phyloP scores from a whole-genome alignment of 140 eudicot species.

The Senecio squalidus region DNA sequence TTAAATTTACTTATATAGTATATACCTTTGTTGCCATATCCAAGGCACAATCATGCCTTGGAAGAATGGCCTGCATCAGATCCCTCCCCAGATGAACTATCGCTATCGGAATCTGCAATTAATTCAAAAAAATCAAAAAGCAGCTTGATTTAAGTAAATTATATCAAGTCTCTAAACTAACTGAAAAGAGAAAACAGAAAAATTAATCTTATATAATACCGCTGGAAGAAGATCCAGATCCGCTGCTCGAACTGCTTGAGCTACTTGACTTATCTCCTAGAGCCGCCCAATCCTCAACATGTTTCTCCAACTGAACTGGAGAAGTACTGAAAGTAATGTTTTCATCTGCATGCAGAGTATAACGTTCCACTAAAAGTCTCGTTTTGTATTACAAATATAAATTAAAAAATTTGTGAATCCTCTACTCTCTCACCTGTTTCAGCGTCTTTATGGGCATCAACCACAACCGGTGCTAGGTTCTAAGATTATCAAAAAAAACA shows the following conservation, averaged over 20 bases:
- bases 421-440: slow-evolving; percentile 31
- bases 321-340: slow-evolving; percentile 17
- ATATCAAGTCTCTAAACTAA: slow-evolving; percentile 6
- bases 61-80: slow-evolving; percentile 49
- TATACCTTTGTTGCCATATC: slow-evolving; percentile 16
- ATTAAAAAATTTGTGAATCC: not conserved
- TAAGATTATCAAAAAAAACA: slow-evolving; percentile 23
- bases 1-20: not conserved
- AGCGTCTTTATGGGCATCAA: slow-evolving; percentile 42
- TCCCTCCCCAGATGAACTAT: slow-evolving; percentile 50
- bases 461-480: slow-evolving; percentile 28
- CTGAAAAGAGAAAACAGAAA: not conserved
- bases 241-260: slow-evolving; percentile 58
- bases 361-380: not conserved
- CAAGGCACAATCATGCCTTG: slow-evolving; percentile 29
- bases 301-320: slow-evolving; percentile 33
- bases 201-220: slow-evolving; percentile 34
- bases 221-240: slow-evolving; percentile 77
- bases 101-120: slow-evolving; percentile 59
- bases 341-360: slow-evolving; percentile 36
- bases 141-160: not conserved
- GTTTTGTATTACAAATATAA: not conserved
- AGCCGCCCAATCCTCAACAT: slow-evolving; percentile 31
- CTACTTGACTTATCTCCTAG: slow-evolving; percentile 40
- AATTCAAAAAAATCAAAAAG: slow-evolving; percentile 6